Base-by-base conservation (phyloP, 805 yeast species). In the Candida xiaguanensis region DNA sequence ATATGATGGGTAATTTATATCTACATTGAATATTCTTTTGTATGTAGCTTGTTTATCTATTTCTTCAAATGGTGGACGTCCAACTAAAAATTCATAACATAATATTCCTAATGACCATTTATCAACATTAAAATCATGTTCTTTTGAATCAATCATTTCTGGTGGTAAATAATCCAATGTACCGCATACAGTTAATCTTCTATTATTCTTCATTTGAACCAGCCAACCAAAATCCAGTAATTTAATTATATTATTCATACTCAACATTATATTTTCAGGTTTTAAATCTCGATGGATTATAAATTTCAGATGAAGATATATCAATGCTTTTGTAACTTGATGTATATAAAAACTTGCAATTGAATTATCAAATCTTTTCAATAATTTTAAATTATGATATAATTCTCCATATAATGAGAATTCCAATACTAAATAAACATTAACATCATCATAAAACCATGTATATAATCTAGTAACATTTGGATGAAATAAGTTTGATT, bases 181-280 rank as follows among this genome's bases (percentile, higher is more conserved):
- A 0, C 99, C 98, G 61, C 98, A 93, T 67, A 93, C 75, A 0
- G 98, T 91, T 12, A 79, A 71, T 52, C 96, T 67, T 45, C 77
- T 74, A 8, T 43, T 44, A 14, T 17, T 18, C 14, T 41, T 51
- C 33, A 16, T 47, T 20, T 32, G 38, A 46, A 90, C 91, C 40
- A 95, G 84, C 97, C 97, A 91, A 11, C 99, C 99, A 58, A 93
- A 91, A 62, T 91, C 99, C 14, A 96, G 83, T 27, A 91, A 72
- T 57, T 90, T 91, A 39, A 91, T 72, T 17, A 75, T 76, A 46
- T 89, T 85, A 53, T 86, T 78, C 44, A 80, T 74, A 5, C 88
- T 87, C 8, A 91, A 65, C 31, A 91, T 63, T 36, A 91, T 85
- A 52, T 91, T 91, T 56, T 93, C 98, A 0, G 98, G 98, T 59